phyloP scores from a whole-genome alignment of 805 yeast species.

The Metschnikowia proteae region DNA sequence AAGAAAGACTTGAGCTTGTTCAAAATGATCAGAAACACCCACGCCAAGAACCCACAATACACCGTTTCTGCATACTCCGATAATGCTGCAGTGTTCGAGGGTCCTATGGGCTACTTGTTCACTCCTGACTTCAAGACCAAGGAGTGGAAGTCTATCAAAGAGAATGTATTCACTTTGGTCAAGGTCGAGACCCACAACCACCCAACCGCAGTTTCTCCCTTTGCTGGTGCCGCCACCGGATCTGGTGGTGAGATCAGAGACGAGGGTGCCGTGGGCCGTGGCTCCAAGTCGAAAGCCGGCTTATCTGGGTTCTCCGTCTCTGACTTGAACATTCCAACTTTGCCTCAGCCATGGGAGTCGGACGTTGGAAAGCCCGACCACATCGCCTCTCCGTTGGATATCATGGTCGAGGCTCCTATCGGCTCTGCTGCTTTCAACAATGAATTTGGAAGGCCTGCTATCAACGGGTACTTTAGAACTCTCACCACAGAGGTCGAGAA shows the following conservation, averaged over 20 bases:
- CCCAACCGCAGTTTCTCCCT: constrained; percentile 99
- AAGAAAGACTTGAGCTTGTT: constrained; percentile 72
- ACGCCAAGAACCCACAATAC: constrained; percentile 68
- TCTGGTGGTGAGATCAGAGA: constrained; percentile 99
- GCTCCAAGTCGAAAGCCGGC: constrained; percentile 96
- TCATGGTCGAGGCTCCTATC: constrained; percentile 95
- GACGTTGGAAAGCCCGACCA: constrained; percentile 88
- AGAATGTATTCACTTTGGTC: constrained; percentile 81
- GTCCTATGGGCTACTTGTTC: constrained; percentile 69
- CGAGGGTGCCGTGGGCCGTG: constrained; percentile 99
- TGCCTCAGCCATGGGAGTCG: constrained; percentile 93
- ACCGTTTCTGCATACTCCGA: constrained; percentile 95
- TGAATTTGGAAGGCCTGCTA: constrained; percentile 98
- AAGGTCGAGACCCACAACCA: constrained; percentile 99
- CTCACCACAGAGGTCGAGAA: constrained; percentile 74
- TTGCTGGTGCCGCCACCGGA: constrained; percentile 99
- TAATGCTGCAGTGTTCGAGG: constrained; percentile 94
- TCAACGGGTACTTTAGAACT: constrained; percentile 94
- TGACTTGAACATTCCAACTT: constrained; percentile 81
- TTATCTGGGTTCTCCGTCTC: constrained; percentile 89
- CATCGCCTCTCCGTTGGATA: constrained; percentile 88
- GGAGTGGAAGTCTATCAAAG: constrained; percentile 71
- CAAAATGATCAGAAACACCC: constrained; percentile 95
- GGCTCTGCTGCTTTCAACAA: constrained; percentile 98
- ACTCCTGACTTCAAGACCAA: constrained; percentile 73